Conservation (phyloP, 768 basidiomycete genomes). For the Suillus bovinus region DNA sequence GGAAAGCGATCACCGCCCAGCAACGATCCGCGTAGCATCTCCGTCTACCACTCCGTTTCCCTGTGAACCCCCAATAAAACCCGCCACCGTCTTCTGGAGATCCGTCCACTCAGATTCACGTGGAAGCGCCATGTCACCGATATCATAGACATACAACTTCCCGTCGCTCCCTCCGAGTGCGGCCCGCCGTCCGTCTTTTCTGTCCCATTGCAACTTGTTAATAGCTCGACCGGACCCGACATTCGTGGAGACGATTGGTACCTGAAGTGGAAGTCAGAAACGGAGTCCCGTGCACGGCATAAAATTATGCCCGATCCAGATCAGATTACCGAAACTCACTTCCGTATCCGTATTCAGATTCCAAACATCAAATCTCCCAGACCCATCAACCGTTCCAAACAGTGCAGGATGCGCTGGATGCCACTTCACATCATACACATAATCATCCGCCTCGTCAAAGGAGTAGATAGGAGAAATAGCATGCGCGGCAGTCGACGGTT, state of each 20-base stretch:
- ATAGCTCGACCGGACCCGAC: constrained; percentile 81
- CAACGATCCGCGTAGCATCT: constrained; percentile 32
- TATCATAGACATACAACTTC: constrained; percentile 89
- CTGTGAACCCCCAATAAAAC: constrained; percentile 55
- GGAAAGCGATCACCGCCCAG: constrained; percentile 33
- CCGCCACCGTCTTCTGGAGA: constrained; percentile 82
- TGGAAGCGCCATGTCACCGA: constrained; percentile 88
- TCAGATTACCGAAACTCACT: constrained; percentile 47
- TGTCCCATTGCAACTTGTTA: constrained; percentile 96
- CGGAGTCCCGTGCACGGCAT: constrained; percentile 2
- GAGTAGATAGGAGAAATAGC: constrained; percentile 79
- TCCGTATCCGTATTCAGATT: constrained; percentile 97
- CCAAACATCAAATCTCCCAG: constrained; percentile 96
- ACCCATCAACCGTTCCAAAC: constrained; percentile 93
- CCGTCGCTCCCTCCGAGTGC: constrained; percentile 94
- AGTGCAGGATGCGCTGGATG: constrained; percentile 93
- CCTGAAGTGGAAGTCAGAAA: constrained; percentile 46
- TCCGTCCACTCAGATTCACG: constrained; percentile 94
- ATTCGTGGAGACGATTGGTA: constrained; percentile 85
- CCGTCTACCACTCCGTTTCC: constrained; percentile 35
- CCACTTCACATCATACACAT: constrained; percentile 99
- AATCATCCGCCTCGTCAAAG: constrained; percentile 98
- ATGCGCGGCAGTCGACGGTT: constrained; percentile 59
- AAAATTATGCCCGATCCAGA: neutral
- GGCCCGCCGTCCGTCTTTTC: constrained; percentile 86